Percentiles rank a stretch among this genome's conserved stretches.
phyloP scores from a whole-genome alignment of 2,329 filamentous ascomycete genomes.

The Teratosphaeria viscida region DNA sequence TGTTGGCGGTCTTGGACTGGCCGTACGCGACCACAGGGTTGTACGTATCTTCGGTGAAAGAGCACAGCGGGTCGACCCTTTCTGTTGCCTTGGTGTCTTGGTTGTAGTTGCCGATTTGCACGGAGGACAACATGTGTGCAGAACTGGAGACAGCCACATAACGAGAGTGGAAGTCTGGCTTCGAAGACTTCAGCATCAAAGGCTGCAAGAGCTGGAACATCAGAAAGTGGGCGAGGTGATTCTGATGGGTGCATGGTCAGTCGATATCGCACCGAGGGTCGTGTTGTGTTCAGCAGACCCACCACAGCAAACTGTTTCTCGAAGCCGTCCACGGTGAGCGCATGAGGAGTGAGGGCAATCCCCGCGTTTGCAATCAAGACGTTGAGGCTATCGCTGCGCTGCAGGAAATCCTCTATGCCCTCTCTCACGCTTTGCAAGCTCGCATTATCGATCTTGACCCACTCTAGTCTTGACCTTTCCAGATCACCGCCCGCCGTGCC shows the following conservation, averaged over 20 bases:
- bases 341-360: conserved; percentile 31
- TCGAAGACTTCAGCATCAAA: conserved; percentile 29
- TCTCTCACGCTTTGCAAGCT: conserved; percentile 18
- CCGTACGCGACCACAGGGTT: conserved; percentile 10
- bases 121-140: conserved; percentile 28
- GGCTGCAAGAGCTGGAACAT: conserved; percentile 43
- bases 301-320: conserved; percentile 41
- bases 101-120: conserved; percentile 27
- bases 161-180: conserved; percentile 33
- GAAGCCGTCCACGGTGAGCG: conserved; percentile 35
- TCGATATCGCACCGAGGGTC: too few species aligned
- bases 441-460: conserved; percentile 13
- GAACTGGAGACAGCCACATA: conserved; percentile 38
- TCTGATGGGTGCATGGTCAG: conserved; percentile 14
- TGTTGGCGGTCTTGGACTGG: conserved; percentile 23
- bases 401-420: conserved; percentile 20
- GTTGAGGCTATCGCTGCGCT: conserved; percentile 25
- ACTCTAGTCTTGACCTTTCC: conserved; percentile 1
- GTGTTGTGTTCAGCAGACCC: too few species aligned
- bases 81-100: conserved; percentile 15
- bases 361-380: conserved; percentile 35
- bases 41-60: conserved; percentile 5
- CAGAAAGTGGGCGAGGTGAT: conserved; percentile 46
- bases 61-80: conserved; percentile 5
- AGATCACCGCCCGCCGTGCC: conserved; percentile 1